Evolutionary conservation across 805 yeast species (phyloP).

Genomic region (Wickerhamomyces bovis): DNA sequence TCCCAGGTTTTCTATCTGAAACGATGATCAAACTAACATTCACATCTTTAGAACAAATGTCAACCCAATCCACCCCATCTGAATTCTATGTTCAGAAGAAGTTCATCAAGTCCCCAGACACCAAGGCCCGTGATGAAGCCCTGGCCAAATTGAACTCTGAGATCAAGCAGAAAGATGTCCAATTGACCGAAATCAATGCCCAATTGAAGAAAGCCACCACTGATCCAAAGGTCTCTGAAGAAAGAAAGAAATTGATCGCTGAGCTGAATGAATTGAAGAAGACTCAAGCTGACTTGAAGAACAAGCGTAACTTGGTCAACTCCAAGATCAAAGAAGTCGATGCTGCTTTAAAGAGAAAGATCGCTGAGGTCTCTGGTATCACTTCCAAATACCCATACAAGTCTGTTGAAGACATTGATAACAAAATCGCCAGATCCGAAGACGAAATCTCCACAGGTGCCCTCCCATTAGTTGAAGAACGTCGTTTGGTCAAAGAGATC

Average conservation of each 20-base stretch:
- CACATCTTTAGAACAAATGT: conserved; percentile 10
- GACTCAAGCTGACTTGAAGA: conserved; percentile 42
- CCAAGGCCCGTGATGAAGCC: conserved; percentile 52
- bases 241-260: conserved; percentile 48
- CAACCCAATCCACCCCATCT: conserved; percentile 20
- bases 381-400: conserved; percentile 68
- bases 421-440: conserved; percentile 61
- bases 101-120: conserved; percentile 72
- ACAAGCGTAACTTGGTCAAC: conserved; percentile 37
- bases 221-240: conserved; percentile 41
- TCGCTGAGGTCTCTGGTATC: conserved; percentile 64
- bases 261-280: conserved; percentile 40
- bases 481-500: conserved; percentile 78
- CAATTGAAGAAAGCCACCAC: conserved; percentile 50
- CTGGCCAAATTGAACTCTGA: conserved; percentile 50
- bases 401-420: conserved; percentile 61
- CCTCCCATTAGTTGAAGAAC: conserved; percentile 86
- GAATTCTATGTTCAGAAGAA: conserved; percentile 24
- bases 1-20: too few relatives aligned
- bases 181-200: conserved; percentile 44
- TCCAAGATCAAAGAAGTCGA: conserved; percentile 73
- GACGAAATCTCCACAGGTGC: conserved; percentile 69
- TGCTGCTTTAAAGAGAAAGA: conserved; percentile 63
- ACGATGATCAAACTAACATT: neutral
- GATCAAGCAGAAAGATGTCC: conserved; percentile 55